phyloP scores from a whole-genome alignment of 23 red algal genomes.

The Cyanidioschyzon merolae region DNA sequence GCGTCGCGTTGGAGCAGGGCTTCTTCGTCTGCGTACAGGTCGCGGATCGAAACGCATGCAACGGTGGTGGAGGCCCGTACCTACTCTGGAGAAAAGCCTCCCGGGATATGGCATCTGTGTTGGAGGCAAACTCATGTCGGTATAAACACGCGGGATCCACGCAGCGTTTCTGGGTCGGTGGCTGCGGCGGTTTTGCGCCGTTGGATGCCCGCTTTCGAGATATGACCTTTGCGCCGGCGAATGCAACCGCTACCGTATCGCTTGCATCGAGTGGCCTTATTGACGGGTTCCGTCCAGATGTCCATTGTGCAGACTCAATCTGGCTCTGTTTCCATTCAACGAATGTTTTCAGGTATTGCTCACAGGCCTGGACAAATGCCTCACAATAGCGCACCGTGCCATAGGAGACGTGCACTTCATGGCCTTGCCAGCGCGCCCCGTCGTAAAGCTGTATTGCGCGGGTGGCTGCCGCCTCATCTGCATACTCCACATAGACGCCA shows the following conservation, averaged over 20 bases:
- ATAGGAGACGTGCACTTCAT: conserved; percentile 55
- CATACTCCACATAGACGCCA: conserved; percentile 79
- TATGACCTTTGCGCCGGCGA: no score
- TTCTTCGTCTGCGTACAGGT: background rate
- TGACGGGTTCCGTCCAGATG: background rate
- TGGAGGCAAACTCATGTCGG: conserved; percentile 42
- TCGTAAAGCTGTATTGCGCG: conserved; percentile 52
- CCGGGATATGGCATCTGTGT: background rate
- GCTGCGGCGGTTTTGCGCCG: conserved; percentile 11
- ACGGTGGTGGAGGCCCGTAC: conserved; percentile 3
- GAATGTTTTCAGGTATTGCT: conserved; percentile 1
- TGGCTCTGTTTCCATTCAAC: background rate
- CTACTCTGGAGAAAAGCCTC: conserved; percentile 13
- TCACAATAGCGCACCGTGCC: conserved; percentile 93
- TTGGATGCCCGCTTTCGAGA: background rate
- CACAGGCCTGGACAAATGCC: conserved; percentile 38
- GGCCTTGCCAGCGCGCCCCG: conserved; percentile 65
- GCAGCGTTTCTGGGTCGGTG: conserved; percentile 36
- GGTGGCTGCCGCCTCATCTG: conserved; percentile 46
- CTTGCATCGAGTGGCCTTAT: background rate
- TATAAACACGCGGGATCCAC: conserved; percentile 78
- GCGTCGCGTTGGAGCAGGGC: background rate
- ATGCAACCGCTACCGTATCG: no score
- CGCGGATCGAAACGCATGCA: background rate
- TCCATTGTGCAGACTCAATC: background rate